Conservation (phyloP, 371 early-diverging fungal species). For the Dichotomocladium elegans region DNA sequence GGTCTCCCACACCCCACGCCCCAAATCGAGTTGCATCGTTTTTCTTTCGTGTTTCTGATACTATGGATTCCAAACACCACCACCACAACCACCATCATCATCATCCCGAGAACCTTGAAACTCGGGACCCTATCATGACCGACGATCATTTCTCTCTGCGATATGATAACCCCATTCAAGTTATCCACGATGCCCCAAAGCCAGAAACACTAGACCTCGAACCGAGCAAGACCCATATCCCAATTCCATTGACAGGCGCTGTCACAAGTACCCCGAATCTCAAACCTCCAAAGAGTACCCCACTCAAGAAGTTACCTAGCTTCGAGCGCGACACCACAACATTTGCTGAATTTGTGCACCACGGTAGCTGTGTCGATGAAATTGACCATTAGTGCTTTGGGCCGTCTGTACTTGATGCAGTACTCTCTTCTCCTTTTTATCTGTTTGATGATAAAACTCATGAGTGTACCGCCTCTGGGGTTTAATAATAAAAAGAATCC, state of each 20-base stretch:
- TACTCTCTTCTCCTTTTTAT: not conserved
- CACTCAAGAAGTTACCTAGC: constrained; percentile 4
- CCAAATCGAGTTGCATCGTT: no score
- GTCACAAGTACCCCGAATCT: not conserved
- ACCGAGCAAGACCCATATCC: constrained; percentile 22
- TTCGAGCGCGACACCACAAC: constrained; percentile 19
- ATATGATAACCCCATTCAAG: constrained; percentile 37
- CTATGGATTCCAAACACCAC: not conserved
- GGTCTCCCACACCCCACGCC: not conserved
- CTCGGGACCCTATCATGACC: constrained; percentile 33
- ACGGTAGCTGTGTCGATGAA: constrained; percentile 22
- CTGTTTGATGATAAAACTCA: no score
- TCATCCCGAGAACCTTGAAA: not conserved
- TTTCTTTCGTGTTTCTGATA: not conserved
- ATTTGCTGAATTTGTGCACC: constrained; percentile 30
- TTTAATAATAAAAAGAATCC: no score
- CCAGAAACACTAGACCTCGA: constrained; percentile 19
- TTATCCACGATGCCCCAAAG: constrained; percentile 25
- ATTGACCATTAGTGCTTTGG: no score
- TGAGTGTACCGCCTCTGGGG: no score
- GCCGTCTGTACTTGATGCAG: no score
- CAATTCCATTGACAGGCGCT: constrained; percentile 7
- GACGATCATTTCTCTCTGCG: constrained; percentile 35
- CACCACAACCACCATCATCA: not conserved
- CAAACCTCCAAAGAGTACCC: not conserved